Conservation (phyloP, 1,284 basidiomycete genomes). For the Cystobasidium slooffiae region DNA sequence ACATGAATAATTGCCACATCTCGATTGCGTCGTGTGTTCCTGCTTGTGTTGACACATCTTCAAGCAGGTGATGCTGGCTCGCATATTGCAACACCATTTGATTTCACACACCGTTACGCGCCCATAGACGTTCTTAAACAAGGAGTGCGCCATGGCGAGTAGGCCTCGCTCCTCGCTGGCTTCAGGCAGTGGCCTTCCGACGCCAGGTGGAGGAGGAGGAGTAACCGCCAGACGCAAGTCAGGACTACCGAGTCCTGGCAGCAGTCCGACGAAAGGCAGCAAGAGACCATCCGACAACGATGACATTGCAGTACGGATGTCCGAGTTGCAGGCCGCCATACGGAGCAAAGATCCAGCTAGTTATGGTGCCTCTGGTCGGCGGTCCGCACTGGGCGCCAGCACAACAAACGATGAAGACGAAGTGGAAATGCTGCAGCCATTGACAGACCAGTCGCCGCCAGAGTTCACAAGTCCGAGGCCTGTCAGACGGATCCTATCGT, state of each 20-base stretch:
- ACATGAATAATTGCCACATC: neutral
- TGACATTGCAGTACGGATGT: slow-evolving; percentile 32
- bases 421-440: slow-evolving; percentile 29
- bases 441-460: slow-evolving; percentile 23
- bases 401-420: slow-evolving; percentile 16
- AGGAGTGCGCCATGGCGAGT: slow-evolving; percentile 17
- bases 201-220: slow-evolving; percentile 22
- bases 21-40: neutral
- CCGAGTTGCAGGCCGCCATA: slow-evolving; percentile 42
- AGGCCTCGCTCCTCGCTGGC: slow-evolving; percentile 38
- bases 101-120: too few species aligned
- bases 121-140: neutral
- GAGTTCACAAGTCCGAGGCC: slow-evolving; percentile 24
- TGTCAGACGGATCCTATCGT: slow-evolving; percentile 17
- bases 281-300: slow-evolving; percentile 2
- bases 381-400: slow-evolving; percentile 18
- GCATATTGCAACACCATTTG: neutral
- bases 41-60: slow-evolving; percentile 4
- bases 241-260: slow-evolving; percentile 21
- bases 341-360: slow-evolving; percentile 37
- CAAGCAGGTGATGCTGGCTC: neutral
- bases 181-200: slow-evolving; percentile 20
- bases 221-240: slow-evolving; percentile 30
- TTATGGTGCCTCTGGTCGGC: slow-evolving; percentile 19
- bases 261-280: slow-evolving; percentile 26